phyloP scores from a whole-genome alignment of 2,329 filamentous ascomycete genomes.

The Curvularia eragrostidis region DNA sequence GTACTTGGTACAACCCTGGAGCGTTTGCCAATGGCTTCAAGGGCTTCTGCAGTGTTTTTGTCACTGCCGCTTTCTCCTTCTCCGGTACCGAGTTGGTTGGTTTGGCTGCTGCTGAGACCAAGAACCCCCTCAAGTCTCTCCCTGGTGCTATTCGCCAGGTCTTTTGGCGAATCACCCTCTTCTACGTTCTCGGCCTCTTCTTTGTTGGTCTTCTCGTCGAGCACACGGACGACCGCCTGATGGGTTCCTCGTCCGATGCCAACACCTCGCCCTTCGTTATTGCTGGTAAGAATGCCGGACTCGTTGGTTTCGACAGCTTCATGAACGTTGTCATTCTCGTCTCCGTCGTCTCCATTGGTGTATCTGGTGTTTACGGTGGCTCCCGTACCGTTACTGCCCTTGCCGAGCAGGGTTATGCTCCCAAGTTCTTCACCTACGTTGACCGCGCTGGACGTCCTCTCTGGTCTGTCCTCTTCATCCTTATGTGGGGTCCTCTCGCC shows the following conservation, averaged over 20 bases:
- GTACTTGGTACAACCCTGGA: slow-evolving; percentile 64
- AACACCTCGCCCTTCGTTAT: slow-evolving; percentile 71
- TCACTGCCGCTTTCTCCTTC: slow-evolving; percentile 69
- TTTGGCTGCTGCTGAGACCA: slow-evolving; percentile 65
- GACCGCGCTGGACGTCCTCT: slow-evolving; percentile 83
- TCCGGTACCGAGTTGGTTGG: slow-evolving; percentile 68
- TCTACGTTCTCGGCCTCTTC: slow-evolving; percentile 55
- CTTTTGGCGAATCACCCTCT: slow-evolving; percentile 56
- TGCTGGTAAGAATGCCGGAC: slow-evolving; percentile 66
- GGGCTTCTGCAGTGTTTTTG: slow-evolving; percentile 68
- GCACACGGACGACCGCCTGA: slow-evolving; percentile 42
- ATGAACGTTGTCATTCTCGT: slow-evolving; percentile 72
- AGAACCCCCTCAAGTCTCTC: slow-evolving; percentile 60
- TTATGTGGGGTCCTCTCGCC: slow-evolving; percentile 72
- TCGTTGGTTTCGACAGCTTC: slow-evolving; percentile 66
- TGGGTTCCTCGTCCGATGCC: slow-evolving; percentile 46
- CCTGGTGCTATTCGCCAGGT: slow-evolving; percentile 55
- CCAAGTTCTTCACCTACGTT: slow-evolving; percentile 77
- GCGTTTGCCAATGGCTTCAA: slow-evolving; percentile 67
- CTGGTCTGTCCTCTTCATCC: slow-evolving; percentile 72
- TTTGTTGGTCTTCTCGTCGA: slow-evolving; percentile 55
- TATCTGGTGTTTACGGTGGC: slow-evolving; percentile 64
- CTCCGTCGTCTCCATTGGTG: slow-evolving; percentile 66
- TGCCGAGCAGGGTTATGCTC: slow-evolving; percentile 68
- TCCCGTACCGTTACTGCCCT: slow-evolving; percentile 65